Percentiles rank a stretch among this genome's conserved stretches.
Conservation (phyloP, 176 grass and related monocot genomes). For the Lolium perenne region DNA sequence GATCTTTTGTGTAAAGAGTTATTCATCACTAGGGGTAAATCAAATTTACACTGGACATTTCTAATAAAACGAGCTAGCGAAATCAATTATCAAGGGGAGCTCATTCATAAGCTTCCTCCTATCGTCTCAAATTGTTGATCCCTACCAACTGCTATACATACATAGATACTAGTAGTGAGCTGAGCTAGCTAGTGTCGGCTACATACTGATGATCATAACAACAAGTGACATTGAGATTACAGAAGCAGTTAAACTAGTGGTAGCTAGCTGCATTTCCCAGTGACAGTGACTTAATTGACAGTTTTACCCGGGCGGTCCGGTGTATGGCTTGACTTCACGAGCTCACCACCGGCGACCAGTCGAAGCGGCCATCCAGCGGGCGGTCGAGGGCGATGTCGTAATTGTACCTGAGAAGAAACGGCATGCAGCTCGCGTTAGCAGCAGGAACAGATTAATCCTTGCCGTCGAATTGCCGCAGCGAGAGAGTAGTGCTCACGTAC, state of each 20-base stretch:
- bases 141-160: not conserved
- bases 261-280: not conserved
- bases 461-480: not conserved
- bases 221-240: not conserved
- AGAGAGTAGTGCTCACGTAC: conserved; percentile 11
- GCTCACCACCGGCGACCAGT: conserved; percentile 43
- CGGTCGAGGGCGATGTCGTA: conserved; percentile 57
- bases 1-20: not conserved
- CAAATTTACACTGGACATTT: not conserved
- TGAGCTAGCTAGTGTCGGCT: not conserved
- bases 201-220: not conserved
- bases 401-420: conserved; percentile 51
- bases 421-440: conserved; percentile 8
- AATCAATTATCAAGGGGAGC: conserved; percentile 2
- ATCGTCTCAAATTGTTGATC: not conserved
- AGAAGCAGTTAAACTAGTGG: not conserved
- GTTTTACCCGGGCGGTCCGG: not conserved
- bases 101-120: not conserved
- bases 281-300: not conserved
- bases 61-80: not conserved
- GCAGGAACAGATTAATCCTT: not conserved
- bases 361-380: conserved; percentile 56
- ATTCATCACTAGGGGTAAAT: not conserved
- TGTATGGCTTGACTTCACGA: conserved; percentile 3
- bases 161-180: not conserved